Evolutionary conservation across 768 basidiomycete genomes (phyloP).

Genomic region (Collybiopsis confluens): DNA sequence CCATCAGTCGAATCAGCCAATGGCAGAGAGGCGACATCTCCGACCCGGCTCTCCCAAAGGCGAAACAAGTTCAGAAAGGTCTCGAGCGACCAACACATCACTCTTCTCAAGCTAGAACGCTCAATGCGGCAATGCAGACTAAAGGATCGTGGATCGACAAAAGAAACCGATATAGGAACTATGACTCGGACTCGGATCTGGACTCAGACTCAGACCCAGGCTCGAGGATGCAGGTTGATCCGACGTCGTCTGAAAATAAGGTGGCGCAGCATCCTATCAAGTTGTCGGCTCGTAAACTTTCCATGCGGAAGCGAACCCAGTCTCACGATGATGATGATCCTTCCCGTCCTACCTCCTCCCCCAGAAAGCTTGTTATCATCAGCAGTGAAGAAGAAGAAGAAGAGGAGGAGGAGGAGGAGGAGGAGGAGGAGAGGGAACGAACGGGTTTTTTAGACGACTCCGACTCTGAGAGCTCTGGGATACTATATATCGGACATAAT

Average conservation of each 20-base stretch:
- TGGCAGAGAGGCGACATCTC: background rate
- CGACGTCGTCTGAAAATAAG: too few relatives aligned
- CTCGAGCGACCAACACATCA: background rate
- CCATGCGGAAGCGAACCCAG: too few relatives aligned
- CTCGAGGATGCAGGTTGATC: too few relatives aligned
- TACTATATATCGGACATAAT: background rate
- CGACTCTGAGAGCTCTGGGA: background rate
- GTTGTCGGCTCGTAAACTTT: too few relatives aligned
- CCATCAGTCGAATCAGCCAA: background rate
- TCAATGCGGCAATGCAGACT: background rate
- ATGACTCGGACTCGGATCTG: background rate
- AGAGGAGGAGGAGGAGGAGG: background rate
- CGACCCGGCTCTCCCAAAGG: background rate
- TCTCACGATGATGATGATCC: background rate
- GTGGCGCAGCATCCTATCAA: too few relatives aligned
- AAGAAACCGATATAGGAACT: background rate
- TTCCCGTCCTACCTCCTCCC: background rate
- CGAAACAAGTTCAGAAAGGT: background rate
- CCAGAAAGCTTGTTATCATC: background rate
- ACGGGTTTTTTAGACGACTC: background rate
- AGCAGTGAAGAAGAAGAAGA: background rate
- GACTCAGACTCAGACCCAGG: too few relatives aligned
- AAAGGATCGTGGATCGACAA: background rate
- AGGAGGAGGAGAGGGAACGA: background rate
- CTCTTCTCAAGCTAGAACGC: background rate